Base-by-base conservation (phyloP, 148 eudicot genomes). In the Linanthus parryae region DNA sequence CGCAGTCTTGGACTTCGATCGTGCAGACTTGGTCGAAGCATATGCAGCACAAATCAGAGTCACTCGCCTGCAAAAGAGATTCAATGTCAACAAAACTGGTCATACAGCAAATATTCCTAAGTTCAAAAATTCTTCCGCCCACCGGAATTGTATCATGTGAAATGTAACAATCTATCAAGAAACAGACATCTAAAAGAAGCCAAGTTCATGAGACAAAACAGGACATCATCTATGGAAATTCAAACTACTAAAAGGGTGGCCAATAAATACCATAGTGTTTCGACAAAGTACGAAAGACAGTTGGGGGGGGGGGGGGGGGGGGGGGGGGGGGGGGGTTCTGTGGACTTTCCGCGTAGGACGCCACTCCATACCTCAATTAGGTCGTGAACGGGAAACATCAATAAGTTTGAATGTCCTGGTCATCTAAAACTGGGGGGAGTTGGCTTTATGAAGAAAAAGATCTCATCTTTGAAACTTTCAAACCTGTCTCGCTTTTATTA, bases 11-110 rank as follows among this genome's bases (percentile, higher is more conserved):
- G 42, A 92, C 85, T 69, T 92, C 95, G 5, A 92, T 92, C 21
- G 91, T 84, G 71, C 99, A 92, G 24, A 78, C 75, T 88, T 92
- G 99, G 41, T 92, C 95, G 59, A 92, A 92, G 73, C 99, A 92
- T 64, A 92, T 92, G 80, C 91, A 73, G 61, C 99, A 92, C 40
- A 92, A 57, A 36, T 88, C 96, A 1, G 77, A 57, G 20, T 88
- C 99, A 54, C 95, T 88, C 0, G 57, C 75, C 99, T 92, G 85
- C 73, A 73, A 11, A 19, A 34, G 8, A 42, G n/a, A n/a, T n/a
- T n/a, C n/a, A n/a, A n/a, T n/a, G n/a, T n/a, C n/a, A n/a, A n/a
- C n/a, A n/a, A n/a, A n/a, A n/a, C n/a, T n/a, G n/a, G n/a, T n/a
- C n/a, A n/a, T n/a, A n/a, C n/a, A n/a, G n/a, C n/a, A n/a, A n/a